Evolutionary conservation across 768 basidiomycete species (phyloP).

Genomic region (Coprinopsis sp.): DNA sequence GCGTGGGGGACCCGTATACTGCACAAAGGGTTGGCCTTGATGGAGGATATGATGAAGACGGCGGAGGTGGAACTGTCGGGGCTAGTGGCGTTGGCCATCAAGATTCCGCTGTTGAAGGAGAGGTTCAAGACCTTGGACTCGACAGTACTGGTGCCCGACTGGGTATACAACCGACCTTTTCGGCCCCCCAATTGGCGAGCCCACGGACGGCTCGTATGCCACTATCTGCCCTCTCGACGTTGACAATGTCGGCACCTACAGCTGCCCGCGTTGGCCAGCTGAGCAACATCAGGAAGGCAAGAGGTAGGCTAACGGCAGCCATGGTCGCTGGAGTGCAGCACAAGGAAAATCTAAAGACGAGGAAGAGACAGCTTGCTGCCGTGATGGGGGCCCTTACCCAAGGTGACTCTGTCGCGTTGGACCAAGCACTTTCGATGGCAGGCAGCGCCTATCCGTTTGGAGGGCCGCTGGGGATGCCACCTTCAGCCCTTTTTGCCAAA

Average conservation of each 20-base stretch:
- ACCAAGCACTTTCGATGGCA: constrained; percentile 63
- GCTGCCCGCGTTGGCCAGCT: constrained; percentile 14
- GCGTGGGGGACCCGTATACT: not conserved
- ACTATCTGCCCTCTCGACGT: not conserved
- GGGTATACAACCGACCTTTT: not conserved
- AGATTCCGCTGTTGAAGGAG: not conserved
- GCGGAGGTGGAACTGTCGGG: not conserved
- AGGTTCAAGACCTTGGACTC: not conserved
- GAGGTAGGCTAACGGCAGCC: constrained; percentile 50
- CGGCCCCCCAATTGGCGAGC: not conserved
- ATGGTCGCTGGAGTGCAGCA: constrained; percentile 68
- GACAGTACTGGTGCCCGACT: not conserved
- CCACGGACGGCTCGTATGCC: not conserved
- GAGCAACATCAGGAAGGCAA: constrained; percentile 16
- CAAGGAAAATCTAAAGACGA: constrained; percentile 65
- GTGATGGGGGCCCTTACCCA: constrained; percentile 64
- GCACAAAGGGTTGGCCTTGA: not conserved
- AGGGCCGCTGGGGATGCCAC: constrained; percentile 1
- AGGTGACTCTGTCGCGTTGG: constrained; percentile 68
- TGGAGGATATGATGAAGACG: constrained; percentile 1
- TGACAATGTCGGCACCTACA: constrained; percentile 1
- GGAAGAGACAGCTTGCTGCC: constrained; percentile 67
- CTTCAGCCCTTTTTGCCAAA: constrained; percentile 6
- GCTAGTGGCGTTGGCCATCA: not conserved
- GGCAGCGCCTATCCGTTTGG: constrained; percentile 14